phyloP scores from a whole-genome alignment of 2,329 filamentous ascomycete species.

The Neonectria faginata region DNA sequence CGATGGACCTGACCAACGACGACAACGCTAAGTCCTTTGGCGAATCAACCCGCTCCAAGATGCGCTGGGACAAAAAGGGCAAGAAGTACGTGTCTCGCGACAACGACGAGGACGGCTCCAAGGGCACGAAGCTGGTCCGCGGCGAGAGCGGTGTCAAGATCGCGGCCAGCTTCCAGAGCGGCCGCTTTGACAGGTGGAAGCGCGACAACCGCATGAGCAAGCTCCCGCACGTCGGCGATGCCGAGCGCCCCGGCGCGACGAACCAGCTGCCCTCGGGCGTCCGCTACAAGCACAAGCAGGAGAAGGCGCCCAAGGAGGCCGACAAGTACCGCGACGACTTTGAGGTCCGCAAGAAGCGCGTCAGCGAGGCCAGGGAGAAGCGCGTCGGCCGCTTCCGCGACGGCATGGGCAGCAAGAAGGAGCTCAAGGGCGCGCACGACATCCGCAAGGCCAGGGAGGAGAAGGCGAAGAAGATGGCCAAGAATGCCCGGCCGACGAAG shows the following conservation, averaged over 20 bases:
- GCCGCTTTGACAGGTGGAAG: conserved; percentile 93
- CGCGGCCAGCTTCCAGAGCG: conserved; percentile 90
- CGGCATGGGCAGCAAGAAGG: conserved; percentile 77
- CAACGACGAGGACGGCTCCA: conserved; percentile 95
- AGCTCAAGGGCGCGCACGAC: conserved; percentile 85
- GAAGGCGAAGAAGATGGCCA: conserved; percentile 81
- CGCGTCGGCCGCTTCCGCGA: conserved; percentile 79
- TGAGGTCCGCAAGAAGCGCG: conserved; percentile 88
- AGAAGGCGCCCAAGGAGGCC: conserved; percentile 90
- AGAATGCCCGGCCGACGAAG: conserved; percentile 86
- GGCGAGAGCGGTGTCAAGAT: conserved; percentile 97
- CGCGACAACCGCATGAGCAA: conserved; percentile 84
- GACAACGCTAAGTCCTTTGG: conserved; percentile 84
- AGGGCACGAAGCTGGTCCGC: conserved; percentile 76
- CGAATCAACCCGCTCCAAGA: conserved; percentile 76
- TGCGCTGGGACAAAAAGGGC: conserved; percentile 97
- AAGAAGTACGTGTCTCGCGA: conserved; percentile 93
- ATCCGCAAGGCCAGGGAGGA: conserved; percentile 85
- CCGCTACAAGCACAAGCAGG: conserved; percentile 86
- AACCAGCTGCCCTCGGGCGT: conserved; percentile 49
- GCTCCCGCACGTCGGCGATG: conserved; percentile 85
- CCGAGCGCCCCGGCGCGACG: conserved; percentile 65
- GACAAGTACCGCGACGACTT: conserved; percentile 95
- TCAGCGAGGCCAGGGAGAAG: conserved; percentile 88
- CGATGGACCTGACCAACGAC: conserved; percentile 94